A percentile compares a stretch with the other conserved stretches of the same genome.
Conservation (phyloP, 345 rosid genomes). For the Pseudoturritis turrita region DNA sequence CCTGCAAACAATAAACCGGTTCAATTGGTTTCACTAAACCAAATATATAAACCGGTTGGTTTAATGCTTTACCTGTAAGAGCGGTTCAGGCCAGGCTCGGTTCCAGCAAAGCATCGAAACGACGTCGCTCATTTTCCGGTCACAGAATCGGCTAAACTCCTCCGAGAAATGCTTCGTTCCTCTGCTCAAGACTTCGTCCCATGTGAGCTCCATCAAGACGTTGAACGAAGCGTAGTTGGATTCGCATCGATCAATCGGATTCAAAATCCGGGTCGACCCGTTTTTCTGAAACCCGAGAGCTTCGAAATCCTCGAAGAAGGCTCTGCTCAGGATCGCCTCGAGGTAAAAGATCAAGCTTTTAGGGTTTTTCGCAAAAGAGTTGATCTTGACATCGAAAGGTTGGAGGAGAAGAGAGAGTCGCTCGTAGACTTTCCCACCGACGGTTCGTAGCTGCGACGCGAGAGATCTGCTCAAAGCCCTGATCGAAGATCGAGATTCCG, state of each 20-base stretch:
- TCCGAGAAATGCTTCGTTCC: conserved; percentile 91
- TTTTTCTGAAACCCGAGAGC: conserved; percentile 60
- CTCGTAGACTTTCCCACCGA: conserved; percentile 58
- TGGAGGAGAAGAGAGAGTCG: conserved; percentile 61
- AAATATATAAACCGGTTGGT: not conserved
- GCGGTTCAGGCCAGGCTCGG: conserved; percentile 83
- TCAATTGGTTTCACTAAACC: not conserved
- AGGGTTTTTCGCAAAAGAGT: conserved; percentile 53
- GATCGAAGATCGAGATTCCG: conserved; percentile 66
- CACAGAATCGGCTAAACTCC: conserved; percentile 82
- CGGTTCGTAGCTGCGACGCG: conserved; percentile 52
- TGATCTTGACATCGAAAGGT: conserved; percentile 59
- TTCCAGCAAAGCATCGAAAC: conserved; percentile 77
- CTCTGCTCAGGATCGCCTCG: conserved; percentile 62
- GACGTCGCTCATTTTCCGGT: conserved; percentile 89
- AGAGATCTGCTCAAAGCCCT: conserved; percentile 62
- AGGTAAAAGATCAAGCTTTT: conserved; percentile 55
- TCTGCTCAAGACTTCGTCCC: conserved; percentile 81
- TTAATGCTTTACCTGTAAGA: conserved; percentile 45
- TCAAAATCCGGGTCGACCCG: conserved; percentile 50
- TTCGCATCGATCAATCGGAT: conserved; percentile 75
- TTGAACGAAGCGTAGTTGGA: conserved; percentile 57
- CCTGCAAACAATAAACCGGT: conserved; percentile 35
- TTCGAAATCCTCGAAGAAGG: conserved; percentile 91
- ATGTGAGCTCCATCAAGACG: conserved; percentile 53